Base-by-base conservation (phyloP, 768 basidiomycete species). In the Artomyces pyxidatus region DNA sequence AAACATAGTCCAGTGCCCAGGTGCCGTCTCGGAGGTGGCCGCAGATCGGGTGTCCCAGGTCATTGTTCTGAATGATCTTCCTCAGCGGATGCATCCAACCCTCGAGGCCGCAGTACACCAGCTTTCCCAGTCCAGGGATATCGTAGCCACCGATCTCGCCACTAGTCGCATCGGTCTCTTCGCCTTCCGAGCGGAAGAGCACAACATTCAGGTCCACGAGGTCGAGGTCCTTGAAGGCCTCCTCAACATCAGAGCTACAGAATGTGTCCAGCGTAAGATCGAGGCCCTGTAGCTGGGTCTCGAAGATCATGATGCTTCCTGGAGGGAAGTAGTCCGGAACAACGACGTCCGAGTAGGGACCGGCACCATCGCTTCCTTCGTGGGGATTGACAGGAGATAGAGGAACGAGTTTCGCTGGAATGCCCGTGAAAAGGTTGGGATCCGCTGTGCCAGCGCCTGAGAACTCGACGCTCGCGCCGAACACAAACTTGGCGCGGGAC, bases 31-130 rank as follows among this genome's bases (percentile, higher is more conserved):
- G 77, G 49, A 98, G 65, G 66, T 98, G 90, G 3, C 71, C 83
- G 58, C 91, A 95, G 4, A 99, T 72, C 1, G 91, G 77, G 64
- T 98, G 93, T 0, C 96, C 96, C 3, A 98, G 75, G 62, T 99
- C 93, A 64, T 98, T 98, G 60, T 81, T 77, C 55, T 74, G 73
- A 80, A 93, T 93, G 63, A 98, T 81, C 56, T 80, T 80, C 32
- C 80, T 75, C 47, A 98, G 70, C 0, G 83, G 83, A 57, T 84
- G 78, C 92, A 99, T 97, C 92, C 94, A 99, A 1, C 96, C 96
- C 60, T 98, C 91, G 44, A 98, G 65, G 16, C 96, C 96, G 59
- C 94, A 97, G 65, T 97, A 99, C 10, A 78, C 81, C 64, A 93
- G 70, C 50, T 77, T 76, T 0, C 87, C 91, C 21, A 78, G 60